Evolutionary conservation across 768 basidiomycete species (phyloP).

Genomic region (Aureoboletus auriporus): DNA sequence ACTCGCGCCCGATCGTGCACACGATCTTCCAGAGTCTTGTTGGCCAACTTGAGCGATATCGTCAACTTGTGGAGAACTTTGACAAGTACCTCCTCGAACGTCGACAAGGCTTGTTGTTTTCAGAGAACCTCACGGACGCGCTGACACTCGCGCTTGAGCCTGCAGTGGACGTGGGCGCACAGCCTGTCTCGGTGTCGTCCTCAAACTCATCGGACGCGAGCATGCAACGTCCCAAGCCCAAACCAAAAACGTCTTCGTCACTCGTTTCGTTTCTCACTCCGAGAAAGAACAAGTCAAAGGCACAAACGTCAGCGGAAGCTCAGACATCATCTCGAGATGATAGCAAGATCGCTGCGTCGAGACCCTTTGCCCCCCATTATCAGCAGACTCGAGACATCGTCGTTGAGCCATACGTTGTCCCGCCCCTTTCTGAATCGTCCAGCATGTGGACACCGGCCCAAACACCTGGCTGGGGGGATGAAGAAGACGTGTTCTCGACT

Average conservation of each 20-base stretch:
- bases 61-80: constrained; percentile 69
- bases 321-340: constrained; percentile 41
- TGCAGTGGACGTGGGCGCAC: constrained; percentile 39
- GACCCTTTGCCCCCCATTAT: constrained; percentile 85
- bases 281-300: constrained; percentile 54
- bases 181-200: constrained; percentile 25
- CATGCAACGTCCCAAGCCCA: constrained; percentile 42
- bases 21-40: constrained; percentile 79
- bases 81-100: constrained; percentile 83
- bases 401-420: constrained; percentile 67
- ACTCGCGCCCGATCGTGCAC: constrained; percentile 74
- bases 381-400: constrained; percentile 66
- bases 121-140: constrained; percentile 89
- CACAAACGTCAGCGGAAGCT: constrained; percentile 35
- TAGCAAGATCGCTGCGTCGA: constrained; percentile 49
- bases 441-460: constrained; percentile 64
- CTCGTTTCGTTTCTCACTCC: constrained; percentile 79
- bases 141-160: constrained; percentile 70
- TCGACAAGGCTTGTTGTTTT: constrained; percentile 84
- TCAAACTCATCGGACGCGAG: constrained; percentile 29
- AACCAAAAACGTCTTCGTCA: constrained; percentile 52
- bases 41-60: constrained; percentile 77
- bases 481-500: constrained; percentile 68
- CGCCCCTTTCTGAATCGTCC: constrained; percentile 42
- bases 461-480: constrained; percentile 51